Evolutionary conservation across 1,139 yeast genomes (phyloP).

Genomic region (Geotrichum bryndzae): DNA sequence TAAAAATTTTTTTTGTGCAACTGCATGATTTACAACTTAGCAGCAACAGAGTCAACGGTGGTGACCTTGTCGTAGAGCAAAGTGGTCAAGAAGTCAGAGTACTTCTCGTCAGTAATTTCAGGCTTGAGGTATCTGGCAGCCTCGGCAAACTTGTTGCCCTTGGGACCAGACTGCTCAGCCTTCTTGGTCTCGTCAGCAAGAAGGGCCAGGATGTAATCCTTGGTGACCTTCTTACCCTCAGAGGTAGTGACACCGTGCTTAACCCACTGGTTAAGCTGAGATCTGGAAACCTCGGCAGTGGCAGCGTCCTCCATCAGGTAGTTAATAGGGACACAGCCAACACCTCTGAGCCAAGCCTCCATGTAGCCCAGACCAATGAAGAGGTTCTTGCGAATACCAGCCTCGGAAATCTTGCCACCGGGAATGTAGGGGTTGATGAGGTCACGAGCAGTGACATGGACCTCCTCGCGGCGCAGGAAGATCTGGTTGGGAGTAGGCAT

Average conservation of each 20-base stretch:
- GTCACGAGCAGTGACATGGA: slow-evolving; percentile 53
- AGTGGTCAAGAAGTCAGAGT: slow-evolving; percentile 62
- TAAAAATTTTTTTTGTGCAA: background rate
- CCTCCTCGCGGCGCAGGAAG: slow-evolving; percentile 47
- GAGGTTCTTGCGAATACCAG: slow-evolving; percentile 63
- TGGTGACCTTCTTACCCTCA: slow-evolving; percentile 30
- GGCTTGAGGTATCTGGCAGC: slow-evolving; percentile 60
- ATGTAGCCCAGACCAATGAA: slow-evolving; percentile 66
- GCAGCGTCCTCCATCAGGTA: slow-evolving; percentile 82
- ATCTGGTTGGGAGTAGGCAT: slow-evolving; percentile 79
- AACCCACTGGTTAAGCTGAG: slow-evolving; percentile 78
- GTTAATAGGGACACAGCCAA: slow-evolving; percentile 76
- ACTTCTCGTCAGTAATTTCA: slow-evolving; percentile 59
- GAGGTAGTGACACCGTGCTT: slow-evolving; percentile 60
- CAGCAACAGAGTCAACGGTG: slow-evolving; percentile 20
- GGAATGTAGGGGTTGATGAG: slow-evolving; percentile 62
- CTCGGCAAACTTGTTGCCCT: slow-evolving; percentile 37
- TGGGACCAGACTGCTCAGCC: slow-evolving; percentile 45
- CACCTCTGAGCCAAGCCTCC: slow-evolving; percentile 75
- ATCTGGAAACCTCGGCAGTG: slow-evolving; percentile 74
- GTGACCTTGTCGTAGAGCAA: slow-evolving; percentile 43
- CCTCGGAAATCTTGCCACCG: slow-evolving; percentile 58
- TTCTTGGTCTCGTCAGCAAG: slow-evolving; percentile 57
- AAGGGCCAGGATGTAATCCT: slow-evolving; percentile 53
- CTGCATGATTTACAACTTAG: slow-evolving; percentile 20